Evolutionary conservation across 2,329 filamentous ascomycete species (phyloP), one percentile per base, ranked within the genome.

Genomic region (Cryphonectria nitschkei): DNA sequence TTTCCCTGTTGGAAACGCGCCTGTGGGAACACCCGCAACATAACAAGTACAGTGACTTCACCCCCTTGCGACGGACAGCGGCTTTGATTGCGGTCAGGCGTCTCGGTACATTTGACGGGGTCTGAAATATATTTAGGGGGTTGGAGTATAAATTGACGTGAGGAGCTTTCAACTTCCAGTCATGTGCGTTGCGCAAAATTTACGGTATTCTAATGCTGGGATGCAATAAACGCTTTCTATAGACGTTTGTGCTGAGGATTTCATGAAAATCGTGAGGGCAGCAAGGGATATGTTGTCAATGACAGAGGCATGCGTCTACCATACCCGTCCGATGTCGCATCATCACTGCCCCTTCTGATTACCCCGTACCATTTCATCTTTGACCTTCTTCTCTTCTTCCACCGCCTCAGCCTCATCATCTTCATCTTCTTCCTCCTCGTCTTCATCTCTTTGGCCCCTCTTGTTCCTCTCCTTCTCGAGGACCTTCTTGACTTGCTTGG

Each of bases 401-500:
- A 79, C 74, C 11, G 80, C 76, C 8, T 80, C 76, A 0, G 81
- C 78, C 7, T 81, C 77, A n/a, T 80, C 78, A 9, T 80, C 79
- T 1, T 81, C 80, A 8, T 81, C 79, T 0, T 84, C 81, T 0
- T 82, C 81, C 2, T 83, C 80, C 2, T 81, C 79, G 2, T 79
- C 76, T n/a, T 81, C 78, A 14, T 76, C 75, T 32, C 77, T 75
- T 13, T 79, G 78, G 52, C 78, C 79, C 43, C 79, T 79, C 69
- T 81, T 80, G 54, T 80, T 81, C 73, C 83, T 80, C 77, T 89
- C 87, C 72, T 86, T 81, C 73, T 88, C 87, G 43, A 90, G 78
- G 22, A 85, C 85, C 75, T 88, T 82, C 78, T 85, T 86, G 0
- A 90, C 86, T 43, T 92, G 86, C 75, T 91, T 88, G 6, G 71